A percentile compares a stretch with the other conserved stretches of the same genome.
Evolutionary conservation across 768 basidiomycete genomes (phyloP).

Genomic region (Tubosaeta sp.): DNA sequence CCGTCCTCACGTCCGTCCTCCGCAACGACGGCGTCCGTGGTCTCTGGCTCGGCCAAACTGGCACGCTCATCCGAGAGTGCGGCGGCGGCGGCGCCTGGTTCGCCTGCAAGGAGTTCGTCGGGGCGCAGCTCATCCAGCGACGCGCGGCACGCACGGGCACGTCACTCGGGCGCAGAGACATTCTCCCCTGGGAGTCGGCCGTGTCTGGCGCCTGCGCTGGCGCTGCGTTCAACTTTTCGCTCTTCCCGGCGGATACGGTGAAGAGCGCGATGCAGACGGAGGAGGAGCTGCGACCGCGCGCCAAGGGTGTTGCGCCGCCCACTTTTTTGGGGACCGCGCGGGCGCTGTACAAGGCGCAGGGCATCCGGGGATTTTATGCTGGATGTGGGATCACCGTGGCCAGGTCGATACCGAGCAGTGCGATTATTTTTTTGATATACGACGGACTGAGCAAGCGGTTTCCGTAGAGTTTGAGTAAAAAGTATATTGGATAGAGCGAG

Average conservation of each 20-base stretch:
- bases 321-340: conserved; percentile 56
- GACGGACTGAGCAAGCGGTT: conserved; percentile 64
- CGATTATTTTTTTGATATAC: conserved; percentile 90
- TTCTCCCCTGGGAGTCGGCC: conserved; percentile 81
- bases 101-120: conserved; percentile 75
- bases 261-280: conserved; percentile 95
- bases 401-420: conserved; percentile 83
- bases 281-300: conserved; percentile 70
- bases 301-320: conserved; percentile 28
- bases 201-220: conserved; percentile 83
- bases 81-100: conserved; percentile 94
- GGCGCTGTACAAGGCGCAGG: conserved; percentile 71
- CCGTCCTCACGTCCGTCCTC: conserved; percentile 60
- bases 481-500: neutral
- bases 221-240: conserved; percentile 76
- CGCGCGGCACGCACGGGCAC: conserved; percentile 31
- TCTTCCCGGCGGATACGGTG: conserved; percentile 93
- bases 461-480: conserved; percentile 26
- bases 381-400: conserved; percentile 90
- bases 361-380: conserved; percentile 82
- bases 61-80: conserved; percentile 89
- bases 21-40: conserved; percentile 70
- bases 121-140: conserved; percentile 52
- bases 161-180: conserved; percentile 37
- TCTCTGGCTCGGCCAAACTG: conserved; percentile 96